These are phyloP conservation scores for Syzygium oleosum DNA, from an alignment of 345 rosid genomes.

Conservation along the genomic window DNA sequence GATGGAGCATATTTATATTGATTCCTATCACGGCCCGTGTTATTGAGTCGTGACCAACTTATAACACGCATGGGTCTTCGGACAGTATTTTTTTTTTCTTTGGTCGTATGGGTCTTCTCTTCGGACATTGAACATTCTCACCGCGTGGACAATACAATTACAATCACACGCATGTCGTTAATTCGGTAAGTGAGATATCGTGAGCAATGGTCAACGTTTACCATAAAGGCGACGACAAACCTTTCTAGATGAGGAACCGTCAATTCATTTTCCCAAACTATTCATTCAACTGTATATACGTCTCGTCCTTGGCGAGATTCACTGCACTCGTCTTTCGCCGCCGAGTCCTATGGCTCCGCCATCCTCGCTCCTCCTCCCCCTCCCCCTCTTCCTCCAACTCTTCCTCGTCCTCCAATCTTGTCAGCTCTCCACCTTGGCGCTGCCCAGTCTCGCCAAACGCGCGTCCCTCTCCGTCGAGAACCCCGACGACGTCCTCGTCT, in stretches of 20 bases:
- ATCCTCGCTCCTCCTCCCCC: background rate
- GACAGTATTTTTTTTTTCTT: too few species aligned
- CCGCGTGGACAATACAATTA: background rate
- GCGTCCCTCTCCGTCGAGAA: conserved; percentile 14
- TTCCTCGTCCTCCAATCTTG: background rate
- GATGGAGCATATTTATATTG: too few species aligned
- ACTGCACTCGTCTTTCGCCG: background rate
- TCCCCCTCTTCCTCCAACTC: background rate
- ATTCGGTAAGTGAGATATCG: too few species aligned
- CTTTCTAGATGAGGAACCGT: background rate
- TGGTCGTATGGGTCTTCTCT: too few species aligned
- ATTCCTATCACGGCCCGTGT: too few species aligned
- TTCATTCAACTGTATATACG: background rate
- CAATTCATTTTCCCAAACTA: background rate
- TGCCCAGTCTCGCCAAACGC: background rate
- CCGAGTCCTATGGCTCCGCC: background rate
- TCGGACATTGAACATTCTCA: background rate
- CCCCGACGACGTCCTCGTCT: conserved; percentile 8
- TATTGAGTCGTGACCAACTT: too few species aligned
- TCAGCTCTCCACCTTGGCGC: background rate
- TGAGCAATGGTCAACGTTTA: too few species aligned
- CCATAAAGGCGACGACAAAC: too few species aligned
- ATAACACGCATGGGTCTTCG: too few species aligned
- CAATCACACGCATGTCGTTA: background rate
- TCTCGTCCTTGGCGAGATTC: background rate